These are phyloP conservation scores for Lindgomyces ingoldianus DNA, from an alignment of 495 filamentous ascomycete species.

Conservation along the genomic window DNA sequence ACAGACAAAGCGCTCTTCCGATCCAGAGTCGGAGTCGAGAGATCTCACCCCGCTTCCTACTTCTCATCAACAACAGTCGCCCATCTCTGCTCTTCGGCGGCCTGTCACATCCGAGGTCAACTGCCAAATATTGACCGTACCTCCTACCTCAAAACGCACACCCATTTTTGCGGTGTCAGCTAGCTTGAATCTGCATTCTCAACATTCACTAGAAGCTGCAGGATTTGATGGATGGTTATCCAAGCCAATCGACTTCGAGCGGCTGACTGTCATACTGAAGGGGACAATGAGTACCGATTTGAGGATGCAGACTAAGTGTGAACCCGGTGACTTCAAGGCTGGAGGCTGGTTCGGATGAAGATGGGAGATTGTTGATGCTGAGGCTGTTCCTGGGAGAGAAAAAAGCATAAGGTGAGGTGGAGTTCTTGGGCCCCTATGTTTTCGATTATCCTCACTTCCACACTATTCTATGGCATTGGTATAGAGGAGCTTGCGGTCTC, in stretches of 20 bases:
- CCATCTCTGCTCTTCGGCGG: not conserved
- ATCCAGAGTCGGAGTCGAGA: not conserved
- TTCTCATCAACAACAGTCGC: not conserved
- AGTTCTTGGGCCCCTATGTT: not conserved
- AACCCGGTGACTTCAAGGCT: not conserved
- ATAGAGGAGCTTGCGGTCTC: no score
- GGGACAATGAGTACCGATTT: not conserved
- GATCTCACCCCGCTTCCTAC: not conserved
- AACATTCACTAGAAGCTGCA: conserved; percentile 3
- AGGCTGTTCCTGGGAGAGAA: not conserved
- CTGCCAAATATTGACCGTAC: not conserved
- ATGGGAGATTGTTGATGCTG: not conserved
- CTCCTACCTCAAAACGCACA: not conserved
- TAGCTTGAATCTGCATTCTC: conserved; percentile 6
- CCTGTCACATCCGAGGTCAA: not conserved
- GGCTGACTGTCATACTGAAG: conserved; percentile 5
- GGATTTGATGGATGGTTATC: conserved; percentile 30
- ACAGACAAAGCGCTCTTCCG: not conserved
- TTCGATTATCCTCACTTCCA: no score
- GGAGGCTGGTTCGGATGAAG: conserved; percentile 12
- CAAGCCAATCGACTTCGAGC: conserved; percentile 23
- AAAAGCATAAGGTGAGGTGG: not conserved
- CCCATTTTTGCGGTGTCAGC: conserved; percentile 30
- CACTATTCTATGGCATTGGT: no score
- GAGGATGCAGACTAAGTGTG: conserved; percentile 2